phyloP scores from a whole-genome alignment of 1,139 yeast species.

The Candida sp. region DNA sequence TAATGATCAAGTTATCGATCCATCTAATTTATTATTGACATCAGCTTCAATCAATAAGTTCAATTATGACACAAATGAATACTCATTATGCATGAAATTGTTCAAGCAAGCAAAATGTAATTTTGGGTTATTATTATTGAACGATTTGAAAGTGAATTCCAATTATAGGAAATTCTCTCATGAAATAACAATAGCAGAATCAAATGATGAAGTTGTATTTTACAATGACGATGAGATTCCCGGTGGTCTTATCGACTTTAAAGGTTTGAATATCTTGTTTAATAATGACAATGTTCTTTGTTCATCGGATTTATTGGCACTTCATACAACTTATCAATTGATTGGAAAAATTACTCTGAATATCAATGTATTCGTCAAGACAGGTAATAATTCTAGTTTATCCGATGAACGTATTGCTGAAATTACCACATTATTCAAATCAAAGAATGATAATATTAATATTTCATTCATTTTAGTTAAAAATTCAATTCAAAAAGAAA shows the following conservation, averaged over 20 bases:
- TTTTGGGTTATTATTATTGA: slow-evolving; percentile 28
- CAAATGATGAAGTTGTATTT: neutral
- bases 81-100: slow-evolving; percentile 20
- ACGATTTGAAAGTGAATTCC: slow-evolving; percentile 7
- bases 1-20: slow-evolving; percentile 26
- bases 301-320: slow-evolving; percentile 29
- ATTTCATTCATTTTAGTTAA: slow-evolving; percentile 14
- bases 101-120: slow-evolving; percentile 23
- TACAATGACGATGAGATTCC: slow-evolving; percentile 4
- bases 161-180: neutral
- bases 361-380: slow-evolving; percentile 20
- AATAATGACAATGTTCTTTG: slow-evolving; percentile 31
- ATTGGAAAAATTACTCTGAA: slow-evolving; percentile 9
- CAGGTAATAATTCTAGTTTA: slow-evolving; percentile 9
- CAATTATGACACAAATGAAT: slow-evolving; percentile 14
- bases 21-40: slow-evolving; percentile 23
- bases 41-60: slow-evolving; percentile 19
- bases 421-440: slow-evolving; percentile 14
- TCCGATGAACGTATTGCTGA: slow-evolving; percentile 19
- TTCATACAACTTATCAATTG: slow-evolving; percentile 23
- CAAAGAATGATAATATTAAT: slow-evolving; percentile 9
- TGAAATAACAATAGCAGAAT: neutral
- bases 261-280: slow-evolving; percentile 22
- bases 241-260: slow-evolving; percentile 12
- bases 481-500: slow-evolving; percentile 13